These are phyloP conservation scores for Pseudogymnoascus verrucosus DNA, from an alignment of 2,329 filamentous ascomycete genomes.

Conservation along the genomic window DNA sequence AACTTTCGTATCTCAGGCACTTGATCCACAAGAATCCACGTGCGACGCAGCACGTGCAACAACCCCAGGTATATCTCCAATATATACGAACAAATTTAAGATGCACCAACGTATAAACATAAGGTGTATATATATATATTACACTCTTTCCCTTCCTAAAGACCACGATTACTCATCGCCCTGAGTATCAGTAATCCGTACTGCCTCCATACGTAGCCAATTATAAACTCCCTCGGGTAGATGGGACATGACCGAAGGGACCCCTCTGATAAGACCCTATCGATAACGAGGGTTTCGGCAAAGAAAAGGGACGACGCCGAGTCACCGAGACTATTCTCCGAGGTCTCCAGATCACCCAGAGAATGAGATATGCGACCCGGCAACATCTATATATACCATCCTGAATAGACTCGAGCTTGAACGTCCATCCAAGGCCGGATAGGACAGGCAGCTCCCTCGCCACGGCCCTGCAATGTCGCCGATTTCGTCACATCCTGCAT, in stretches of 20 bases:
- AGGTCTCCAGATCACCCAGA: background rate
- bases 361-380: background rate
- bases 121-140: background rate
- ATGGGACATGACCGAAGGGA: background rate
- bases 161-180: background rate
- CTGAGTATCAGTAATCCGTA: background rate
- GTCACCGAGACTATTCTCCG: background rate
- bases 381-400: background rate
- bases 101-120: background rate
- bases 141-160: background rate
- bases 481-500: background rate
- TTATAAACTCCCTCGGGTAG: constrained; percentile 3
- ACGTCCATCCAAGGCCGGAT: constrained; percentile 5
- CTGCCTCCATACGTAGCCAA: background rate
- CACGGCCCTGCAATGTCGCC: constrained; percentile 3
- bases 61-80: background rate
- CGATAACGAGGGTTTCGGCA: constrained; percentile 7
- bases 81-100: background rate
- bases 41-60: constrained; percentile 1
- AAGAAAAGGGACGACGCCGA: constrained; percentile 8
- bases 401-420: constrained; percentile 6
- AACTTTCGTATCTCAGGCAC: background rate
- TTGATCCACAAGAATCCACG: background rate
- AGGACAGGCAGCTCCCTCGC: constrained; percentile 3
- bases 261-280: constrained; percentile 7